Evolutionary conservation across 2,329 filamentous ascomycete genomes (phyloP).

Genomic region (Cadophora sp.): DNA sequence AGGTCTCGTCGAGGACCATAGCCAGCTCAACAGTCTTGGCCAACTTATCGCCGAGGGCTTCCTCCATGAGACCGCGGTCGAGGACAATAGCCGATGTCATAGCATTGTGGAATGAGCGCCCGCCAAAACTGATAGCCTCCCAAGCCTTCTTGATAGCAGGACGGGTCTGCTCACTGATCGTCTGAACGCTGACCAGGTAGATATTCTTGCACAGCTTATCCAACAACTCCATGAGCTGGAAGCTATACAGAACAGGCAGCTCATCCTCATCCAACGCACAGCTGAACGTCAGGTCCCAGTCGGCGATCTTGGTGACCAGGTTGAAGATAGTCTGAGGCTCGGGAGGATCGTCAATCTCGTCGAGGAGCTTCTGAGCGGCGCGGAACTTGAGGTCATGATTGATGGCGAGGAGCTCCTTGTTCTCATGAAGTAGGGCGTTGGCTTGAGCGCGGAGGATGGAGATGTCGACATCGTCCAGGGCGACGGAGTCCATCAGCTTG

Average conservation of each 20-base stretch:
- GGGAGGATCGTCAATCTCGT: neutral
- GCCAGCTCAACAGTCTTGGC: neutral
- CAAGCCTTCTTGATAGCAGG: neutral
- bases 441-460: neutral
- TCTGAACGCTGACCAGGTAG: neutral
- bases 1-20: constrained; percentile 6
- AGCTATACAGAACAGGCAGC: neutral
- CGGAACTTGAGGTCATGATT: neutral
- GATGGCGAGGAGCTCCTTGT: neutral
- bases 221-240: neutral
- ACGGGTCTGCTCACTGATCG: neutral
- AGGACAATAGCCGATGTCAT: neutral
- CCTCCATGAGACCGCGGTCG: neutral
- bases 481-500: neutral
- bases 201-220: constrained; percentile 11
- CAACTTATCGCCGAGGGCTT: neutral
- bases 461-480: neutral
- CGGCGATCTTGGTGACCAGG: constrained; percentile 1
- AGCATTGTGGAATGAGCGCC: neutral
- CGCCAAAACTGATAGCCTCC: neutral
- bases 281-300: neutral
- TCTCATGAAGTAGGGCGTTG: neutral
- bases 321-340: constrained; percentile 1
- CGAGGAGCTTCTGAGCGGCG: neutral
- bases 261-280: neutral